phyloP scores from a whole-genome alignment of 1,284 basidiomycete species.

The Pseudozyma hubeiensis region DNA sequence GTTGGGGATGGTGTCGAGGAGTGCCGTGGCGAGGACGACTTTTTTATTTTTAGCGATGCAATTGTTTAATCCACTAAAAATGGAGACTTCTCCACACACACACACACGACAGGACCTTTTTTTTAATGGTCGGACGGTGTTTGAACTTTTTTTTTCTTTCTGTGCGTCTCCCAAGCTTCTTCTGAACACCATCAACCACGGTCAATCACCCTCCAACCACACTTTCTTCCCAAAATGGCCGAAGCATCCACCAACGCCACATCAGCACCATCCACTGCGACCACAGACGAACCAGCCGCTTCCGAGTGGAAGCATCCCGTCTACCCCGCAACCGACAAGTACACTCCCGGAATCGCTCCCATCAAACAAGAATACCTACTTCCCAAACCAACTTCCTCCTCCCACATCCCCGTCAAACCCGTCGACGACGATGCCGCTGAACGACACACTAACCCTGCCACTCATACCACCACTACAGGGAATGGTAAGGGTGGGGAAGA shows the following conservation, averaged over 20 bases:
- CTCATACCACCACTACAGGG: neutral
- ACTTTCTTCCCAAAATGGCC: slow-evolving; percentile 1
- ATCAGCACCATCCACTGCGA: neutral
- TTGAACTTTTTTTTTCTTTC: slow-evolving; percentile 5
- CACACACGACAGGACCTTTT: neutral
- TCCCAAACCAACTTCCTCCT: slow-evolving; percentile 20
- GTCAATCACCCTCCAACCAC: neutral
- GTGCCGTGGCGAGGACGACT: too few species aligned
- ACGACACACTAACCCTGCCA: slow-evolving; percentile 23
- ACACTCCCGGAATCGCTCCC: slow-evolving; percentile 50
- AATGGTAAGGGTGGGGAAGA: neutral
- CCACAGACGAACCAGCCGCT: neutral
- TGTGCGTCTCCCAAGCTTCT: neutral
- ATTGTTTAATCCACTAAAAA: neutral
- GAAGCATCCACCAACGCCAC: neutral
- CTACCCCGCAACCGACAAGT: slow-evolving; percentile 42
- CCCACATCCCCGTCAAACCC: neutral
- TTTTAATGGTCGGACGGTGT: neutral
- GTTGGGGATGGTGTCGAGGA: too few species aligned
- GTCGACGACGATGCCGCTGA: slow-evolving; percentile 44
- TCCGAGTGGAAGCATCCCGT: slow-evolving; percentile 45
- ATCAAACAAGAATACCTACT: slow-evolving; percentile 52
- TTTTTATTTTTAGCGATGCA: neutral
- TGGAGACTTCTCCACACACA: neutral
- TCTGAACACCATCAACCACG: neutral